Evolutionary conservation across 2,329 filamentous ascomycete genomes (phyloP), one percentile per base, ranked within the genome.

Genomic region (Bisporella sp.): DNA sequence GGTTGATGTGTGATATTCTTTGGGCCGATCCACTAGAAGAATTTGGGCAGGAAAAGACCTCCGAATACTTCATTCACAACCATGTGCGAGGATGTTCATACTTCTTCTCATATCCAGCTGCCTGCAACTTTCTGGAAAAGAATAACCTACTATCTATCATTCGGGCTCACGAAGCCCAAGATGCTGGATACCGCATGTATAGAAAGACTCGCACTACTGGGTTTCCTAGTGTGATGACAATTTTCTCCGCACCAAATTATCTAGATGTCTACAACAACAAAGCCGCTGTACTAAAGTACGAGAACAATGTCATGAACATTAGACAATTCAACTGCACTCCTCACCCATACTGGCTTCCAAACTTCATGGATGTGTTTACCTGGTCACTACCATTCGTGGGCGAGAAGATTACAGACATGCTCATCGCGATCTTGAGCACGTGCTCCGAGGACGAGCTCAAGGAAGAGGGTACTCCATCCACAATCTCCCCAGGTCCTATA

Each of bases 231-330:
- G 93, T 99, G 57, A 99, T 99, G 93, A 99, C 93, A 60, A 99
- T 99, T 64, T 99, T 99, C 78, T 97, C 92, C 42, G 93, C 93
- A 1, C 93, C 93, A 37, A 99, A 99, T 71, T 99, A 99, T 68
- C 82, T 99, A 57, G 93, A 99, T 65, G 91, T 99, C 37, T 99
- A 99, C 74, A 99, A 99, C 82, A 99, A 99, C 79, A 99, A 99
- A 76, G 93, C 93, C 2, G 93, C 93, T 0, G 93, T 99, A 40
- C 76, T 99, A 63, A 99, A 99, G 74, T 99, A 99, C 68, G 93
- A 99, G 74, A 99, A 99, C 72, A 99, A 99, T 66, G 93, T 99
- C 54, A 99, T 99, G 93, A 99, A 99, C 76, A 99, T 99, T 66
- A 83, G 93, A 53, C 93, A 99, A 71, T 99, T 99, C 76, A 99